Evolutionary conservation across 2,329 filamentous ascomycete species (phyloP).

Genomic region (Chrysoporthe deuterocubensis): DNA sequence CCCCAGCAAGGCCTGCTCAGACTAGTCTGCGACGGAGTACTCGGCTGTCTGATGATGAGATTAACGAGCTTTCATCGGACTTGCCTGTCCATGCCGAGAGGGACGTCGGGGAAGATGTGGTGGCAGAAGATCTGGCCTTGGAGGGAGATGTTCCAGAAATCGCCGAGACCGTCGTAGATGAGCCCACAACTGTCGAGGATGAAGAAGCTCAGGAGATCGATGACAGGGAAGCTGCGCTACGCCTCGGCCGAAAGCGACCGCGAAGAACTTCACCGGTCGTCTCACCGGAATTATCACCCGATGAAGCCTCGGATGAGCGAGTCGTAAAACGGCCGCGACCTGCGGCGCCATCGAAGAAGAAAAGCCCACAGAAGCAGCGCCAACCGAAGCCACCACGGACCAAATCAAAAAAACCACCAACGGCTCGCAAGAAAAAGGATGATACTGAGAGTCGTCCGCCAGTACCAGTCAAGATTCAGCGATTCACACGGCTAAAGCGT

Average conservation of each 20-base stretch:
- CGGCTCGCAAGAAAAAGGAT: slow-evolving; percentile 29
- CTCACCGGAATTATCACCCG: slow-evolving; percentile 49
- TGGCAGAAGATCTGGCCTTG: slow-evolving; percentile 8
- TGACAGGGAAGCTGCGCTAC: slow-evolving; percentile 46
- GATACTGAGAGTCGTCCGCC: slow-evolving; percentile 24
- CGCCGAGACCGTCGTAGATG: slow-evolving; percentile 31
- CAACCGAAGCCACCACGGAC: slow-evolving; percentile 31
- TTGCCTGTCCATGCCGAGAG: slow-evolving; percentile 4
- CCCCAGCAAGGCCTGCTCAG: slow-evolving; percentile 39
- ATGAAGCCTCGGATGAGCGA: slow-evolving; percentile 40
- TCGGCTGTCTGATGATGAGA: slow-evolving; percentile 28
- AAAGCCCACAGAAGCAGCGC: slow-evolving; percentile 49
- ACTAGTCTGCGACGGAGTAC: slow-evolving; percentile 30
- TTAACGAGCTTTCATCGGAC: slow-evolving; percentile 39
- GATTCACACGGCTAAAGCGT: slow-evolving; percentile 56
- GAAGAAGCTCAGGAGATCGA: slow-evolving; percentile 49
- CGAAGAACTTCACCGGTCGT: slow-evolving; percentile 42
- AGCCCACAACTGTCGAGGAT: slow-evolving; percentile 14
- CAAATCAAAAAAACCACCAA: slow-evolving; percentile 22
- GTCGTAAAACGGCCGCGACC: slow-evolving; percentile 45
- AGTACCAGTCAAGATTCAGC: slow-evolving; percentile 43
- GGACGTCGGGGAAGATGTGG: not conserved
- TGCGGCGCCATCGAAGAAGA: slow-evolving; percentile 33
- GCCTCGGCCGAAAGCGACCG: slow-evolving; percentile 48
- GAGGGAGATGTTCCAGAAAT: slow-evolving; percentile 11